A percentile compares a stretch with the other conserved stretches of the same genome.
Evolutionary conservation across 2,329 filamentous ascomycete species (phyloP).

Genomic region (Gyromitra esculenta): DNA sequence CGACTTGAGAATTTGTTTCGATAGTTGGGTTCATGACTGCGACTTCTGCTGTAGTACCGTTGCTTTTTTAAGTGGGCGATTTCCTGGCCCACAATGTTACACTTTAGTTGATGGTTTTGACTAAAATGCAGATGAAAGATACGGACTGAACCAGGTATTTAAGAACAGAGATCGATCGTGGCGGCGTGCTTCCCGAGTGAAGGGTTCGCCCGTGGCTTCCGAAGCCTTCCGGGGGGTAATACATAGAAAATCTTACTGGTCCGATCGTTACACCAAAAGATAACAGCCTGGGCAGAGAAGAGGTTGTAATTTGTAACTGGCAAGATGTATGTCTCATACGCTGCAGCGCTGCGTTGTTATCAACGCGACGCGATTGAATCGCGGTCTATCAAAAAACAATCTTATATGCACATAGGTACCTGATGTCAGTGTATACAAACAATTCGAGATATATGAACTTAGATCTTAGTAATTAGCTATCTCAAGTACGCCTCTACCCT

Average conservation of each 20-base stretch:
- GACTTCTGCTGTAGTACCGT: background rate
- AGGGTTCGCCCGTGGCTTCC: background rate
- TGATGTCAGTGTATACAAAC: no score
- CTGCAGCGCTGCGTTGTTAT: no score
- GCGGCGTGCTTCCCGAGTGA: background rate
- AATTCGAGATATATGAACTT: no score
- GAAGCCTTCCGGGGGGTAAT: background rate
- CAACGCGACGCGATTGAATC: no score
- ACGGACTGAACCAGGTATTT: background rate
- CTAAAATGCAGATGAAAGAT: background rate
- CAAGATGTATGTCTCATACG: no score
- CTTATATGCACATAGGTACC: no score
- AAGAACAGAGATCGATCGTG: slow-evolving; percentile 1
- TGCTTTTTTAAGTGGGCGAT: background rate
- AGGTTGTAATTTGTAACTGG: background rate
- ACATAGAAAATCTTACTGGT: background rate
- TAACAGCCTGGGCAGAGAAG: background rate
- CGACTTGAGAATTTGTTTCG: background rate
- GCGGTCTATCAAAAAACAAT: no score
- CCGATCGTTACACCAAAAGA: background rate
- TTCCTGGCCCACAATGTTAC: background rate
- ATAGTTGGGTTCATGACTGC: background rate
- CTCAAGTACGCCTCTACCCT: no score
- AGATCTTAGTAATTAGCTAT: no score
- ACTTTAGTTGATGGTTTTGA: background rate